These are phyloP conservation scores for Fomitopsis betulina DNA, from an alignment of 1,284 basidiomycete genomes.

Conservation along the genomic window DNA sequence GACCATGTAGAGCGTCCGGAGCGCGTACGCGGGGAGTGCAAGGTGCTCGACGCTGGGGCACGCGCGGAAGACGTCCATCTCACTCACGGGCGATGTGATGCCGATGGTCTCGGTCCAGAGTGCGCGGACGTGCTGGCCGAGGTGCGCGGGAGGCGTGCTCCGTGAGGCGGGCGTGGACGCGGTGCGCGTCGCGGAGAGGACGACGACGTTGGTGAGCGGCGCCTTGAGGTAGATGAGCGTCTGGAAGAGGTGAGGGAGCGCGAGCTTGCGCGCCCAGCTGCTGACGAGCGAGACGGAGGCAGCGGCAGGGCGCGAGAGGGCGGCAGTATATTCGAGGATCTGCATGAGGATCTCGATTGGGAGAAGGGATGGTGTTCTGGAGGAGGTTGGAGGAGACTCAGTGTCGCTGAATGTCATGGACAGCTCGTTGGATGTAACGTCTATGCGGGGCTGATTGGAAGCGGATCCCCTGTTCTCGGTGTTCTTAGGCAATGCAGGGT, in stretches of 20 bases:
- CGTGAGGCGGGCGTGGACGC: neutral
- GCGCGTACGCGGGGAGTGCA: conserved; percentile 19
- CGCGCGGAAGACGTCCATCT: conserved; percentile 17
- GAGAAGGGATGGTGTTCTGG: conserved; percentile 8
- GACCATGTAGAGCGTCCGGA: conserved; percentile 16
- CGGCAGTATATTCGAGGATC: conserved; percentile 20
- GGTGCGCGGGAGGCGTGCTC: conserved; percentile 10
- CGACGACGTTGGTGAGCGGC: conserved; percentile 9
- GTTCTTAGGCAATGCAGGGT: neutral
- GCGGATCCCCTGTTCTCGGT: neutral
- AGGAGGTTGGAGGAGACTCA: neutral
- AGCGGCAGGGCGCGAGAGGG: conserved; percentile 15
- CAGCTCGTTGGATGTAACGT: neutral
- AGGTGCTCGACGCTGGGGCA: conserved; percentile 22
- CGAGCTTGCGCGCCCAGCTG: conserved; percentile 20
- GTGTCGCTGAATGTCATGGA: neutral
- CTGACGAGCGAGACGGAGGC: conserved; percentile 19
- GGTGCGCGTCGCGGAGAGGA: conserved; percentile 6
- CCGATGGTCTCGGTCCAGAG: conserved; percentile 24
- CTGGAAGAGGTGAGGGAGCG: conserved; percentile 20
- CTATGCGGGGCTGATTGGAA: neutral
- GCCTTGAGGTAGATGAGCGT: conserved; percentile 17
- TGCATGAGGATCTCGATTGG: conserved; percentile 22
- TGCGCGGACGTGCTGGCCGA: conserved; percentile 19
- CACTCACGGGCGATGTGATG: conserved; percentile 14